Evolutionary conservation across 2,329 filamentous ascomycete species (phyloP).

Genomic region (Fusarium chuoi): DNA sequence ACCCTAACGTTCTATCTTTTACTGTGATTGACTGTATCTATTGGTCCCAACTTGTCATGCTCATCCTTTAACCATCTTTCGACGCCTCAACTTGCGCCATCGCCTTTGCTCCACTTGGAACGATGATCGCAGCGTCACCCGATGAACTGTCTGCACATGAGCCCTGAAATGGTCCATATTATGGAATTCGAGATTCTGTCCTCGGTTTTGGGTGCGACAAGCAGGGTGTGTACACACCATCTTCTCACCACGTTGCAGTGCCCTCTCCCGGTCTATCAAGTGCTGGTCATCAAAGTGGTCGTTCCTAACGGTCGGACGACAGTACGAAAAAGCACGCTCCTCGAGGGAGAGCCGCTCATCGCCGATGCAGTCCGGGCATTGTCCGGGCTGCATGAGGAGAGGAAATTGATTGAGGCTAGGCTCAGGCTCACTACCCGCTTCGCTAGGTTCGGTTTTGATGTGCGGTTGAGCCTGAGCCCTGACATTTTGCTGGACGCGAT

Average conservation of each 20-base stretch:
- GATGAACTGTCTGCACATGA: neutral
- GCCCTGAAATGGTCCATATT: neutral
- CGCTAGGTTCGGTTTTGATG: neutral
- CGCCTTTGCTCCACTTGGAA: neutral
- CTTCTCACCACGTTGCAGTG: neutral
- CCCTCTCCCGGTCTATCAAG: neutral
- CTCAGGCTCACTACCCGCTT: constrained; percentile 4
- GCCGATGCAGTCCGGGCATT: neutral
- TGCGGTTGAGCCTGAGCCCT: neutral
- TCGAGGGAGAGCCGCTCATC: neutral
- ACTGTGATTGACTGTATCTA: neutral
- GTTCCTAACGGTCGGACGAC: neutral
- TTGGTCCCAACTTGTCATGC: neutral
- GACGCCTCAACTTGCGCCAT: neutral
- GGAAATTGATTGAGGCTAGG: neutral
- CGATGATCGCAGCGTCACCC: neutral
- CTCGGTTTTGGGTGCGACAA: neutral
- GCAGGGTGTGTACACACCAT: neutral
- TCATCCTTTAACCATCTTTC: neutral
- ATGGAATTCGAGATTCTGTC: neutral
- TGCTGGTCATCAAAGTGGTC: neutral
- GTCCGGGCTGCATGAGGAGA: neutral
- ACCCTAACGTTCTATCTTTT: too few species aligned
- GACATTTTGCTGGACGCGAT: neutral
- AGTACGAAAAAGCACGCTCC: constrained; percentile 8